A percentile compares a stretch with the other conserved stretches of the same genome.
Conservation (phyloP, 768 basidiomycete species). For the Lactarius trivialis region DNA sequence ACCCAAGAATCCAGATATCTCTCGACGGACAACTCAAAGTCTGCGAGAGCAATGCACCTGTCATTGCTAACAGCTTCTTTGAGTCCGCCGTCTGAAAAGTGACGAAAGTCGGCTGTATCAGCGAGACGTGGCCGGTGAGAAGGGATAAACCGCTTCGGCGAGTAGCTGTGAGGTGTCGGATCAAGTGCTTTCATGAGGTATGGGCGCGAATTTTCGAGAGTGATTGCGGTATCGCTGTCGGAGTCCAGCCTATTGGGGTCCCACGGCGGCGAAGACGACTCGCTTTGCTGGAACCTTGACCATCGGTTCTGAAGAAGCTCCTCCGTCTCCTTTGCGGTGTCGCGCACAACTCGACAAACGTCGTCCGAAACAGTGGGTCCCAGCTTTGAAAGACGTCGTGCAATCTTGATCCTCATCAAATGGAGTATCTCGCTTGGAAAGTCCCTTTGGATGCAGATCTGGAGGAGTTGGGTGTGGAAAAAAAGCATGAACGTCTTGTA, state of each 20-base stretch:
- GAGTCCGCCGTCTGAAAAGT: neutral
- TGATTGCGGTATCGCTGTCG: neutral
- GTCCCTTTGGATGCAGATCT: neutral
- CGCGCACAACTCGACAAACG: neutral
- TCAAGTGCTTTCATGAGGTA: neutral
- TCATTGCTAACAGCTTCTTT: neutral
- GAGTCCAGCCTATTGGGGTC: neutral
- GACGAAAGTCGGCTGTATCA: neutral
- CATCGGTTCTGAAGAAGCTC: neutral
- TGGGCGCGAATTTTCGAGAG: neutral
- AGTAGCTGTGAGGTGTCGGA: neutral
- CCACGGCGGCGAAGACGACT: neutral
- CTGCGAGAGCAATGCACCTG: neutral
- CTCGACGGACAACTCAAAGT: neutral
- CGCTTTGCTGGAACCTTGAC: neutral
- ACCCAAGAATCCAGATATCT: neutral
- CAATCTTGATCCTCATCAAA: neutral
- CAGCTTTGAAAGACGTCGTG: neutral
- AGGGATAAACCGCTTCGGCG: neutral
- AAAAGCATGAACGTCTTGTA: neutral
- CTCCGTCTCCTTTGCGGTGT: neutral
- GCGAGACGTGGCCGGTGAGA: neutral
- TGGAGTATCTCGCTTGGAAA: neutral
- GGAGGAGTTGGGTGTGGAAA: neutral
- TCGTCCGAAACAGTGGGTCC: neutral